Evolutionary conservation across 176 grass and related monocot species (phyloP).

Genomic region (Phoenix dactylifera): DNA sequence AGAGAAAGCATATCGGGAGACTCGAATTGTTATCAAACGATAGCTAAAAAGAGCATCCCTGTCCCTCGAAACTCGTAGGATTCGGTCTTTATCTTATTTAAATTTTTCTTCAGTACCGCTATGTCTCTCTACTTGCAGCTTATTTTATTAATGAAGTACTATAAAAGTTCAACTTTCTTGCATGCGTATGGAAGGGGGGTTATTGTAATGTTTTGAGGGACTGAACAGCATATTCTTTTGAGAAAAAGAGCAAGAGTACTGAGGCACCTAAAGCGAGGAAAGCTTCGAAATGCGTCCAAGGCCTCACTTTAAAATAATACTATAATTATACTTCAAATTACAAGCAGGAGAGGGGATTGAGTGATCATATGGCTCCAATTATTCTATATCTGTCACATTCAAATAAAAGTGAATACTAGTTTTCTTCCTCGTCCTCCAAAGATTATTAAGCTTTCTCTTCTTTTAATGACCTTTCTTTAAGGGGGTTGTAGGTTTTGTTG

Average conservation of each 20-base stretch:
- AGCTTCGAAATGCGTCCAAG: conserved; percentile 4
- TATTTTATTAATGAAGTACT: conserved; percentile 5
- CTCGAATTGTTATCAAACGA: too few relatives aligned
- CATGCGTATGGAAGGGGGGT: neutral
- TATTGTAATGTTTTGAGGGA: neutral
- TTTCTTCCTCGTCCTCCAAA: neutral
- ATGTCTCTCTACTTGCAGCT: too few relatives aligned
- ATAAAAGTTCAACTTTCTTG: neutral
- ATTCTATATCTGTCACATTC: neutral
- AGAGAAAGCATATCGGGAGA: neutral
- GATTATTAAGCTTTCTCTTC: conserved; percentile 19
- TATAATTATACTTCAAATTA: neutral
- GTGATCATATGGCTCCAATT: neutral
- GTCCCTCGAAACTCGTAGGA: too few relatives aligned
- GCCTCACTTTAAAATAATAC: neutral
- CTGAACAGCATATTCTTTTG: conserved; percentile 11
- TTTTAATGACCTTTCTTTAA: conserved; percentile 7
- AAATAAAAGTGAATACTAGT: conserved; percentile 1
- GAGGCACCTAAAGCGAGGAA: neutral
- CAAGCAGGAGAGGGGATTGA: neutral
- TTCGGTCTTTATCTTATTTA: too few relatives aligned
- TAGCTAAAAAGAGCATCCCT: too few relatives aligned
- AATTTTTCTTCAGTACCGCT: too few relatives aligned
- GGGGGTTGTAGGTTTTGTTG: neutral
- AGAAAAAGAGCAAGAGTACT: neutral